phyloP scores from a whole-genome alignment of 2,329 filamentous ascomycete genomes.

The Xylariaceae sp. region DNA sequence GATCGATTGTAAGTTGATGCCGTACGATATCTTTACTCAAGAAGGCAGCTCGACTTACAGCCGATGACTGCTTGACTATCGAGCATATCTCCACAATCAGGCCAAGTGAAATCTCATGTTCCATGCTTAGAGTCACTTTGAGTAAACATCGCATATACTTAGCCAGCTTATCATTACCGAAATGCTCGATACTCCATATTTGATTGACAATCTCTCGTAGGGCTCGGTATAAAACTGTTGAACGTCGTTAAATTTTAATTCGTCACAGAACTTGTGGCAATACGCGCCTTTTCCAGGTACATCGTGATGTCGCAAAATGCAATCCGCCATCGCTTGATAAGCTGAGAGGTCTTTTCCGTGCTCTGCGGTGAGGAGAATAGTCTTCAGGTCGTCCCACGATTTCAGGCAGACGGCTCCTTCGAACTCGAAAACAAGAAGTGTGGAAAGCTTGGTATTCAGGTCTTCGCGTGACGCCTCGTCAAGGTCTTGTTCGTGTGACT shows the following conservation, averaged over 20 bases:
- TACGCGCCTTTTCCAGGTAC: slow-evolving; percentile 49
- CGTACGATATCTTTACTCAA: background rate
- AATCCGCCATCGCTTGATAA: slow-evolving; percentile 66
- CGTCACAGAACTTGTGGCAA: background rate
- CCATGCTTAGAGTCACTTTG: slow-evolving; percentile 59
- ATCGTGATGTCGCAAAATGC: slow-evolving; percentile 52
- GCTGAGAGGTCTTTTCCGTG: slow-evolving; percentile 43
- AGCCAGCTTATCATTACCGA: slow-evolving; percentile 60
- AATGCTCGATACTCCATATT: slow-evolving; percentile 56
- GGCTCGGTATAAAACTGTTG: slow-evolving; percentile 48
- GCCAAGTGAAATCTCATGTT: slow-evolving; percentile 54
- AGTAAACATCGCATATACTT: slow-evolving; percentile 80
- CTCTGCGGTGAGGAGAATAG: slow-evolving; percentile 55
- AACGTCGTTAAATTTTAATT: background rate
- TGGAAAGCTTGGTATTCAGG: slow-evolving; percentile 59
- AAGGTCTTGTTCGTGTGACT: slow-evolving; percentile 38
- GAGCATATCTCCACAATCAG: slow-evolving; percentile 62
- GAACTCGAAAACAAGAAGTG: slow-evolving; percentile 73
- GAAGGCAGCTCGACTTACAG: slow-evolving; percentile 36
- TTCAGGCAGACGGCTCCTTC: slow-evolving; percentile 68
- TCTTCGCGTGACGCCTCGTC: slow-evolving; percentile 48
- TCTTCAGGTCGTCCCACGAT: slow-evolving; percentile 63
- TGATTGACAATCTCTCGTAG: slow-evolving; percentile 69
- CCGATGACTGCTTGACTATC: slow-evolving; percentile 49
- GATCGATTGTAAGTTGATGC: background rate